Evolutionary conservation across 805 yeast genomes (phyloP), one percentile per base, ranked within the genome.

Genomic region (Kodamaea nitidulidarum): DNA sequence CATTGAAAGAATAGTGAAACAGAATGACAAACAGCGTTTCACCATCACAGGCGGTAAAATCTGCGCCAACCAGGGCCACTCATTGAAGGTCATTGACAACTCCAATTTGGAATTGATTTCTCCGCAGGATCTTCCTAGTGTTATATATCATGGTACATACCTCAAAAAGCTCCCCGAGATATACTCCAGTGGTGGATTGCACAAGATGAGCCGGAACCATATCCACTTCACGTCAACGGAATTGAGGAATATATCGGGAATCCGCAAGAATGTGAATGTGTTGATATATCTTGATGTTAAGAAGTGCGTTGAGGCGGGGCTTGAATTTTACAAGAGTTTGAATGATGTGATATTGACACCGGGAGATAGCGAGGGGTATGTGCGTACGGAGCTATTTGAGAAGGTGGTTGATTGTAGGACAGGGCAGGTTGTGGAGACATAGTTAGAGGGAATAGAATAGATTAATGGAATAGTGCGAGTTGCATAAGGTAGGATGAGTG

Each of bases 1-100:
- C 42, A 54, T 93, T 3, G 51, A 65, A 30, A 52, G 76, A 14
- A 71, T 88, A 1, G 96, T 88, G 0, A 68, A 58, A 0, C 65
- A 57, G 6, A 85, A 90, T 51, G 79, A 73, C 39, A 91, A 91
- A 61, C 71, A 81, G 49, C 59, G 98, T 39, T 91, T 81, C 60
- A 70, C 72, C 25, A 44, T 88, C 9, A 49, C 49, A 7, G 62
- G 49, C 4, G 60, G 55, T 25, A 45, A 28, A 14, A 66, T 91
- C n/a, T 78, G 97, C 55, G 98, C 98, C 3, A 81, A 82, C 38
- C 98, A 93, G 60, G 98, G 98, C 3, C 98, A 93, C 58, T 80
- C 95, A 0, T 62, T 91, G 4, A 54, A 58, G 24, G 42, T 50
- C 0, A 65, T 80, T 1, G 71, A 65, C 15, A 70, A 73, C 11